A percentile compares a stretch with the other conserved stretches of the same genome.
phyloP scores from a whole-genome alignment of 2,329 filamentous ascomycete species.

The Apiospora pterosperma region DNA sequence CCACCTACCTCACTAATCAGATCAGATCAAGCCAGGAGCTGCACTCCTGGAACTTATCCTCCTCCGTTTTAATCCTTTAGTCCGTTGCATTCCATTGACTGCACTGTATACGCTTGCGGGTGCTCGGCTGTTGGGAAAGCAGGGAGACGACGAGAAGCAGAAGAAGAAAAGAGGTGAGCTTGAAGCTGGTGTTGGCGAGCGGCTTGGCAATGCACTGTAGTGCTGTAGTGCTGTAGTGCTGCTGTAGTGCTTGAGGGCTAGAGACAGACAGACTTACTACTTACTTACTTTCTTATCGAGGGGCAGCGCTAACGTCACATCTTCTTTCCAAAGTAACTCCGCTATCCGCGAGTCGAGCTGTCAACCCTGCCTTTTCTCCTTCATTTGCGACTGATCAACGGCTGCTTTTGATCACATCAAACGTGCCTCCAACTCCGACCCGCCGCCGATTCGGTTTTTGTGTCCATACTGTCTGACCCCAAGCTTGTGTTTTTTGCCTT shows the following conservation, averaged over 20 bases:
- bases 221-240: background rate
- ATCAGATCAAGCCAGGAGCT: background rate
- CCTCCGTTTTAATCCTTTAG: background rate
- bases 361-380: background rate
- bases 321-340: slow-evolving; percentile 3
- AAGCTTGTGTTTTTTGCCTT: background rate
- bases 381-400: background rate
- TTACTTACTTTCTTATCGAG: slow-evolving; percentile 3
- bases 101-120: background rate
- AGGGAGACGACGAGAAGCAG: background rate
- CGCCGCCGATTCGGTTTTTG: background rate
- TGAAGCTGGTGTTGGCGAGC: background rate
- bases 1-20: background rate
- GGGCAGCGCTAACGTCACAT: slow-evolving; percentile 6
- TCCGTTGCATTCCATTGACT: background rate
- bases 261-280: background rate
- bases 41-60: too few relatives aligned
- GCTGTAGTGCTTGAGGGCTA: background rate
- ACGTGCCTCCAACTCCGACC: background rate
- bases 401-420: background rate
- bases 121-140: background rate
- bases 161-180: background rate
- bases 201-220: background rate
- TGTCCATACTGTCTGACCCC: background rate
- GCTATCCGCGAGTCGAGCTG: slow-evolving; percentile 2